phyloP scores from a whole-genome alignment of 2,329 filamentous ascomycete species.

The Hypoxylon sp. region DNA sequence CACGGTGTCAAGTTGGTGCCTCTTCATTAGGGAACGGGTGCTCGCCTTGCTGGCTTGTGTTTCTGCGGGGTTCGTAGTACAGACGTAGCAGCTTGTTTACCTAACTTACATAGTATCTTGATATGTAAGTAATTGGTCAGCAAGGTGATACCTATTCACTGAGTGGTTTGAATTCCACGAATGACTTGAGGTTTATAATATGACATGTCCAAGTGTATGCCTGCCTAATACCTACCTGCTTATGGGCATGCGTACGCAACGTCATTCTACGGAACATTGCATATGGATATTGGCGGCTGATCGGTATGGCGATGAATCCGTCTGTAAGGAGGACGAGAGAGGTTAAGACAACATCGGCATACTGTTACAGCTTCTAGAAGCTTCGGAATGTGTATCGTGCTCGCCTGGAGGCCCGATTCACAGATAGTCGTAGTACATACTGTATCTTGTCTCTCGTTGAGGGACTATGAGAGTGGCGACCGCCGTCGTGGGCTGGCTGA shows the following conservation, averaged over 20 bases:
- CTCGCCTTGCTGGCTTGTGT: conserved; percentile 1
- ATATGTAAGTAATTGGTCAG: conserved; percentile 7
- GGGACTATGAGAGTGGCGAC: background rate
- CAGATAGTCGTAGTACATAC: no score
- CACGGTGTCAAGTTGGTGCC: background rate
- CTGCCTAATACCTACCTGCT: no score
- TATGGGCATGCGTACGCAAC: background rate
- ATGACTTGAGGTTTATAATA: conserved; percentile 4
- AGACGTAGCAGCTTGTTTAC: background rate
- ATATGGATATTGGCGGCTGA: conserved; percentile 7
- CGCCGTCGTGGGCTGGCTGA: background rate
- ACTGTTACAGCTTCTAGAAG: conserved; percentile 20
- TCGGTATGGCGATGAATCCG: conserved; percentile 10
- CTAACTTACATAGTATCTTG: background rate
- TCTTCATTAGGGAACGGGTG: conserved; percentile 17
- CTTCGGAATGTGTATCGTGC: no score
- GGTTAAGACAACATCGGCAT: no score
- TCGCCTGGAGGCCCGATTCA: no score
- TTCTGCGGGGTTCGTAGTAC: conserved; percentile 24
- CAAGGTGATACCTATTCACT: no score
- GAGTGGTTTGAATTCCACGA: background rate
- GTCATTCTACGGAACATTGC: conserved; percentile 9
- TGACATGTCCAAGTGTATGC: no score
- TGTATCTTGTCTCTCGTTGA: background rate
- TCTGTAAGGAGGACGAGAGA: no score